Evolutionary conservation across 2,329 filamentous ascomycete genomes (phyloP).

Genomic region (Botryotinia narcissicola): DNA sequence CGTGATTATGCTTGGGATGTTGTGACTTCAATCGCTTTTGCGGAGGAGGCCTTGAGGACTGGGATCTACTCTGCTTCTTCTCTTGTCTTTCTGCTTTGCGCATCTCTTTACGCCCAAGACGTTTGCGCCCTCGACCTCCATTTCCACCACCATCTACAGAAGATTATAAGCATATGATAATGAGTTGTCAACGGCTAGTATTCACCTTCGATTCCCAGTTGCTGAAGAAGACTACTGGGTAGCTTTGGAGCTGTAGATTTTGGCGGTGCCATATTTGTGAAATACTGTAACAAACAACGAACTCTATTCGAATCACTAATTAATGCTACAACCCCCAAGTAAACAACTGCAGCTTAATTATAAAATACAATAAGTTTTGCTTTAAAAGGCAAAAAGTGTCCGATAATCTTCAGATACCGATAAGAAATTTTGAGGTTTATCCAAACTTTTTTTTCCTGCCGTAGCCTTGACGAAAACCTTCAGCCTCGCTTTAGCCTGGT

Average conservation of each 20-base stretch:
- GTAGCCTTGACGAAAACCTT: constrained; percentile 3
- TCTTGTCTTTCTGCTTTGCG: constrained; percentile 37
- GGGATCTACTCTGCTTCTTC: constrained; percentile 31
- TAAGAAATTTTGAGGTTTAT: constrained; percentile 18
- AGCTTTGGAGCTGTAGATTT: constrained; percentile 43
- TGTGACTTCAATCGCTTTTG: constrained; percentile 32
- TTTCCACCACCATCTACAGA: constrained; percentile 2
- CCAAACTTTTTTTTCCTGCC: constrained; percentile 13
- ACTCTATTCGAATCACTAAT: not conserved
- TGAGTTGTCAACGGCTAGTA: not conserved
- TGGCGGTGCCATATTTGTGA: constrained; percentile 30
- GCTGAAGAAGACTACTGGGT: constrained; percentile 45
- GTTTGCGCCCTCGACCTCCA: constrained; percentile 29
- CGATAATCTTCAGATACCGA: not conserved
- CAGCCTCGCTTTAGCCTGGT: constrained; percentile 18
- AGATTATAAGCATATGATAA: constrained; percentile 12
- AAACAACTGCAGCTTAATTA: not conserved
- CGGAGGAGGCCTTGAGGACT: constrained; percentile 31
- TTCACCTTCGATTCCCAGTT: constrained; percentile 43
- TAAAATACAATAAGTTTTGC: not conserved
- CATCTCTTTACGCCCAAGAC: constrained; percentile 36
- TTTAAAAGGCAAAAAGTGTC: not conserved
- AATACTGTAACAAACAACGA: not conserved
- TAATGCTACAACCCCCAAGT: not conserved
- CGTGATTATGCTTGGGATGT: constrained; percentile 17